Percentiles rank a stretch among this genome's conserved stretches.
phyloP scores from a whole-genome alignment of 305 asterid species.

The Fraxinus angustifolia region DNA sequence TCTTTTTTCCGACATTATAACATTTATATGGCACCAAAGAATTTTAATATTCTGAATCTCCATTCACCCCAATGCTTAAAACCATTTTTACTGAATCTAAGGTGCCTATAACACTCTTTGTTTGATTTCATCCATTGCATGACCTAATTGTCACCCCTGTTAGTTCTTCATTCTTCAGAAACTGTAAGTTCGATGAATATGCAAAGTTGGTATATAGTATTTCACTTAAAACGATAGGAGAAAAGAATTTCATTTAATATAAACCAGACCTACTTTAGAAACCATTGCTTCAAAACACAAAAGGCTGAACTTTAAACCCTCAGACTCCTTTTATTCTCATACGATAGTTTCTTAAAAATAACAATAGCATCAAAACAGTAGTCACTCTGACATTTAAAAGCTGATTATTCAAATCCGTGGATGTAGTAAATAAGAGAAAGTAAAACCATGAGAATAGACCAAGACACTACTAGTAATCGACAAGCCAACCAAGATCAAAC shows the following conservation, averaged over 20 bases:
- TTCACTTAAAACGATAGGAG: not conserved
- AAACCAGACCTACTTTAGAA: not conserved
- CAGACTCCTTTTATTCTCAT: not conserved
- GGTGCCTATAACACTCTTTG: not conserved
- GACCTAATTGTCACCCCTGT: not conserved
- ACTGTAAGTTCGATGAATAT: not conserved
- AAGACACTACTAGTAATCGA: not conserved
- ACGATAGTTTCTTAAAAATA: not conserved
- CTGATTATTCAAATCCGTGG: not conserved
- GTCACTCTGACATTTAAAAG: not conserved
- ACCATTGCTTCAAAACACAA: not conserved
- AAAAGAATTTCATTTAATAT: not conserved
- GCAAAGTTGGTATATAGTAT: not conserved
- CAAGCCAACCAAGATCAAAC: slow-evolving; percentile 32
- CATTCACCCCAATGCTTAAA: not conserved
- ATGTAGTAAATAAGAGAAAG: not conserved
- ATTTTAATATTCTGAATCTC: not conserved
- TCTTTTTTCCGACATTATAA: not conserved
- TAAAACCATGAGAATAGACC: not conserved
- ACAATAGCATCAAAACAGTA: not conserved
- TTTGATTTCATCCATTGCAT: not conserved
- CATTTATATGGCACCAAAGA: not conserved
- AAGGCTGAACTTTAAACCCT: not conserved
- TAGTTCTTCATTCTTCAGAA: not conserved
- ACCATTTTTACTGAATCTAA: not conserved